Conservation (phyloP, 148 eudicot genomes). For the Camellia japonica region DNA sequence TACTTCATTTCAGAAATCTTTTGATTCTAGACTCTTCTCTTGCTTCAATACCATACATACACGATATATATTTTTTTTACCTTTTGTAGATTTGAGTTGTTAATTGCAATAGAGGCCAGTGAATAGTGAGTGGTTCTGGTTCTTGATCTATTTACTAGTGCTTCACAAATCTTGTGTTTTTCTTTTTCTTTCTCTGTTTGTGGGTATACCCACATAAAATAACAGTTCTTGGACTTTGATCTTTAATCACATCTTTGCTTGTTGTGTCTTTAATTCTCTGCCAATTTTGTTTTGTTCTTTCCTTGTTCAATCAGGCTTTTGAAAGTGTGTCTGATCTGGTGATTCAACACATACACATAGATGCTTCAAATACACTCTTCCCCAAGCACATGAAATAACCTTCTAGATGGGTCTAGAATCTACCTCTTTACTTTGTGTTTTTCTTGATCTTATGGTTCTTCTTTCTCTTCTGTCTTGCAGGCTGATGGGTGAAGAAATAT, state of each 20-base stretch:
- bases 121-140: constrained; percentile 15
- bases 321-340: constrained; percentile 5
- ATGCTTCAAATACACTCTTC: constrained; percentile 19
- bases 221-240: constrained; percentile 24
- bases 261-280: constrained; percentile 22
- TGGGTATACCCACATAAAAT: constrained; percentile 20
- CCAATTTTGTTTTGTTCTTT: constrained; percentile 24
- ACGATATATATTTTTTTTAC: neutral
- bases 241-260: constrained; percentile 11
- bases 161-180: neutral
- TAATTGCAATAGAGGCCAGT: neutral
- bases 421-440: constrained; percentile 7
- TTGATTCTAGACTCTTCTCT: neutral
- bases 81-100: constrained; percentile 3
- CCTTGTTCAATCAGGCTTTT: constrained; percentile 27
- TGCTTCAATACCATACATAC: neutral
- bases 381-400: constrained; percentile 36
- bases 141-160: constrained; percentile 20
- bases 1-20: neutral
- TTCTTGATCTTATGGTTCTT: constrained; percentile 7
- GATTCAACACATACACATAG: neutral
- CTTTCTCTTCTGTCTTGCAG: constrained; percentile 14
- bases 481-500: constrained; percentile 1
- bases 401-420: constrained; percentile 30
- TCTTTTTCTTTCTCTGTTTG: neutral